A percentile compares a stretch with the other conserved stretches of the same genome.
These are phyloP conservation scores for Cutaneotrichosporon sp. DNA, from an alignment of 1,284 basidiomycete genomes.

Conservation along the genomic window DNA sequence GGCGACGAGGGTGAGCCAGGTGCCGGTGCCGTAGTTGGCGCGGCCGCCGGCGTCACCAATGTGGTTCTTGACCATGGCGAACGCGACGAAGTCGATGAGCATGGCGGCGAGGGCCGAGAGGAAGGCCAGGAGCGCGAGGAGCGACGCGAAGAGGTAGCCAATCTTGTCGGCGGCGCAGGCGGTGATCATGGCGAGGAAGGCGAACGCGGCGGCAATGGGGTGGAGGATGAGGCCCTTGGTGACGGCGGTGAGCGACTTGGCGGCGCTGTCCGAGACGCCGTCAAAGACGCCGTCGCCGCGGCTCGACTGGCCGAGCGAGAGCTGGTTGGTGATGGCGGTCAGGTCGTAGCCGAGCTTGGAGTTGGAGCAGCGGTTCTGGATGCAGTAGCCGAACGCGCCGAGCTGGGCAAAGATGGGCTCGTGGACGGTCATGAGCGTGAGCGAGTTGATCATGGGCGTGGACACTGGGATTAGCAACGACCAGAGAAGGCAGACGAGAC, in stretches of 20 bases:
- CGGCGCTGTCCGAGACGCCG: conserved; percentile 4
- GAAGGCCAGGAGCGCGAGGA: conserved; percentile 44
- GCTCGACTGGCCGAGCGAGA: conserved; percentile 22
- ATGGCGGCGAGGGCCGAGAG: conserved; percentile 50
- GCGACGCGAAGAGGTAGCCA: conserved; percentile 47
- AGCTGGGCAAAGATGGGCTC: conserved; percentile 15
- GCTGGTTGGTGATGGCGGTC: conserved; percentile 22
- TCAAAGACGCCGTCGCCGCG: conserved; percentile 10
- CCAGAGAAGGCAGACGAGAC: background rate
- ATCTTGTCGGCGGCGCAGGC: conserved; percentile 41
- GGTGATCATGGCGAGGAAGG: conserved; percentile 46
- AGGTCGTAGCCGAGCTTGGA: conserved; percentile 36
- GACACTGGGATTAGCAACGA: conserved; percentile 2
- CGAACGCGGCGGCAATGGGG: conserved; percentile 45
- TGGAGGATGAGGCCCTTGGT: conserved; percentile 49
- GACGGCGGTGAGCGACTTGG: conserved; percentile 23
- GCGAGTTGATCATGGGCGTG: conserved; percentile 11
- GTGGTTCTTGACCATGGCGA: conserved; percentile 36
- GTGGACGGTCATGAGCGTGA: conserved; percentile 11
- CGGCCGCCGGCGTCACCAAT: conserved; percentile 32
- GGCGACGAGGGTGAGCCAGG: conserved; percentile 45
- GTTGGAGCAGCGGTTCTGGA: conserved; percentile 27
- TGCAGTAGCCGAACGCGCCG: conserved; percentile 48
- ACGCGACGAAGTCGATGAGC: conserved; percentile 45
- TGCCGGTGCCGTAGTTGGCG: conserved; percentile 38